Base-by-base conservation (phyloP, 441 rosid genomes). In the Adansonia gregorii region DNA sequence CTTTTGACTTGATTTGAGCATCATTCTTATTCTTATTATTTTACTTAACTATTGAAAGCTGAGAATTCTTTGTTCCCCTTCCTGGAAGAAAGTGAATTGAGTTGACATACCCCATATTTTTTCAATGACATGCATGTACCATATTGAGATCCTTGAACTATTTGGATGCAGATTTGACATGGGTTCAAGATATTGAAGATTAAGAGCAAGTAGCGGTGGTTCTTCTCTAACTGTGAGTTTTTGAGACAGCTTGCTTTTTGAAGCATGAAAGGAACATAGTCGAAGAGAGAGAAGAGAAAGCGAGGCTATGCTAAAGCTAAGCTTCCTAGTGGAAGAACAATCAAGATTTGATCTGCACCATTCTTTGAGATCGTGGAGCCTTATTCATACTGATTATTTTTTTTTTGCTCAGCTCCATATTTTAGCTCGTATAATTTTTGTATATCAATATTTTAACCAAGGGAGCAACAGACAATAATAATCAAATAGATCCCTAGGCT, bases 181-280 rank as follows among this genome's bases (percentile, higher is more conserved):
- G 97, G 97, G 97, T 92, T 79, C 93, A 94, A 82, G 97, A 93
- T 64, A 87, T 94, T 24, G 97, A 92, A 12, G 97, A 93, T 82
- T 90, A 81, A 88, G 83, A 77, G 39, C 45, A 43, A 49, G 78
- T 63, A 22, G 78, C 41, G 46, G 31, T 67, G 52, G 7, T 75
- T 24, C 51, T 60, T 65, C 48, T 27, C 41, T 27, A 73, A 69
- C n/a, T 46, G 67, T 39, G 31, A 61, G 58, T 74, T 61, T 35
- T 12, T 22, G 59, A 49, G 31, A 55, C 51, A 11, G 67, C 58
- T 69, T 45, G 24, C 56, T 31, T 74, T 46, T 46, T 45, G 43
- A 67, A 74, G 76, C 45, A 54, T 9, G 56, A 43, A 31, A 70
- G 43, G 22, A 51, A 8, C 6, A 14, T 51, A 8, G 15, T 51